A percentile compares a stretch with the other conserved stretches of the same genome.
Conservation (phyloP, 1,284 basidiomycete species). For the Termitomyces sp. region DNA sequence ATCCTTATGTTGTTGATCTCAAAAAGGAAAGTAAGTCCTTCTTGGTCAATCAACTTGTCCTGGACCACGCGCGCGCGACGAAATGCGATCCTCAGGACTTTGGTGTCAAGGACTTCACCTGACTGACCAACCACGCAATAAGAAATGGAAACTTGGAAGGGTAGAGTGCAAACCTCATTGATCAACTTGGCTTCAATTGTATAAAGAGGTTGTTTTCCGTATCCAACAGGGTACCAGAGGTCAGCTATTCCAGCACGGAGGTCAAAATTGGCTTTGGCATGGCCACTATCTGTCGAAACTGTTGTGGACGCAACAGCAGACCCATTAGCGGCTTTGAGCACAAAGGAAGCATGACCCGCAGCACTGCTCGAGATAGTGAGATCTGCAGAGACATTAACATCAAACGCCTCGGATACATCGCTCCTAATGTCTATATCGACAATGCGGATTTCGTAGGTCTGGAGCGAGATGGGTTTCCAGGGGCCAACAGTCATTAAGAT, state of each 20-base stretch:
- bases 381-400: constrained; percentile 43
- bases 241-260: constrained; percentile 53
- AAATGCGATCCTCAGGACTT: constrained; percentile 64
- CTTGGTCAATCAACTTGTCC: constrained; percentile 65
- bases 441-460: constrained; percentile 62
- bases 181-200: constrained; percentile 47
- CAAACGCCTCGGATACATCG: constrained; percentile 47
- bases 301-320: constrained; percentile 32
- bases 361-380: constrained; percentile 37
- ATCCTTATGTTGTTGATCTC: constrained; percentile 83
- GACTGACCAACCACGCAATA: constrained; percentile 28
- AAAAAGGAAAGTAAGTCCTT: constrained; percentile 81
- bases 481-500: constrained; percentile 75
- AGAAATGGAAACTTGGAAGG: neutral
- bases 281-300: constrained; percentile 34
- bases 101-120: constrained; percentile 45
- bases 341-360: constrained; percentile 37
- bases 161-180: constrained; percentile 38
- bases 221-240: constrained; percentile 83
- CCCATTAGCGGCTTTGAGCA: constrained; percentile 45
- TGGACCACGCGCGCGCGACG: constrained; percentile 72
- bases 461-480: constrained; percentile 72
- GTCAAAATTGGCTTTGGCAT: constrained; percentile 40
- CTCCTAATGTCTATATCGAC: constrained; percentile 57
- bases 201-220: constrained; percentile 79